Conservation (phyloP, 75 land plant genomes). For the Sequoiadendron giganteum region DNA sequence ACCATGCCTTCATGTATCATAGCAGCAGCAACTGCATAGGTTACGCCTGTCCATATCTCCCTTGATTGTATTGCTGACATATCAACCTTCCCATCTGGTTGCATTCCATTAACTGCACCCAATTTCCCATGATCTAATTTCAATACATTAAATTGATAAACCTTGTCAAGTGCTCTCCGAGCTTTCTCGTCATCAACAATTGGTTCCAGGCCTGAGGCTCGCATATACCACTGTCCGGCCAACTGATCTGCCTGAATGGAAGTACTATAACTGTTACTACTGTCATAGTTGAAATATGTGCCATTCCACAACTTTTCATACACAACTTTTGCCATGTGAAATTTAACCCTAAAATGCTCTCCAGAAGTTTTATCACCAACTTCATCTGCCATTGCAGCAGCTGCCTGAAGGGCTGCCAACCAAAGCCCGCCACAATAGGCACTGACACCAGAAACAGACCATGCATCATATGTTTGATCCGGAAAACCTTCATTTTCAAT, state of each 20-base stretch:
- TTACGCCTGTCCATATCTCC: slow-evolving; percentile 88
- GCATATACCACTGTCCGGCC: slow-evolving; percentile 95
- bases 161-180: slow-evolving; percentile 59
- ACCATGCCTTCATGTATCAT: slow-evolving; percentile 87
- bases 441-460: slow-evolving; percentile 35
- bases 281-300: slow-evolving; percentile 85
- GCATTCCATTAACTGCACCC: slow-evolving; percentile 92
- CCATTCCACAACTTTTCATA: slow-evolving; percentile 88
- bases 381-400: slow-evolving; percentile 70
- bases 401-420: slow-evolving; percentile 86
- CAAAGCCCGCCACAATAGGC: neutral
- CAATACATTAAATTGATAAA: slow-evolving; percentile 71
- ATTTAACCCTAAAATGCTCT: slow-evolving; percentile 57
- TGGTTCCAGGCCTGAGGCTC: slow-evolving; percentile 70
- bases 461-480: slow-evolving; percentile 89
- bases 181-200: slow-evolving; percentile 78
- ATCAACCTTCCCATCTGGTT: slow-evolving; percentile 72
- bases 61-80: slow-evolving; percentile 78
- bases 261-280: slow-evolving; percentile 46
- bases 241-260: slow-evolving; percentile 92
- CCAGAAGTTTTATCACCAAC: slow-evolving; percentile 66
- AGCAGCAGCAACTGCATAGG: slow-evolving; percentile 77
- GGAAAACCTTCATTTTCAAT: slow-evolving; percentile 74
- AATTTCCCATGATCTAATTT: slow-evolving; percentile 64
- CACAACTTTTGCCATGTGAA: slow-evolving; percentile 61